Base-by-base conservation (phyloP, 2,329 filamentous ascomycete genomes). In the Stagonosporopsis tanaceti region DNA sequence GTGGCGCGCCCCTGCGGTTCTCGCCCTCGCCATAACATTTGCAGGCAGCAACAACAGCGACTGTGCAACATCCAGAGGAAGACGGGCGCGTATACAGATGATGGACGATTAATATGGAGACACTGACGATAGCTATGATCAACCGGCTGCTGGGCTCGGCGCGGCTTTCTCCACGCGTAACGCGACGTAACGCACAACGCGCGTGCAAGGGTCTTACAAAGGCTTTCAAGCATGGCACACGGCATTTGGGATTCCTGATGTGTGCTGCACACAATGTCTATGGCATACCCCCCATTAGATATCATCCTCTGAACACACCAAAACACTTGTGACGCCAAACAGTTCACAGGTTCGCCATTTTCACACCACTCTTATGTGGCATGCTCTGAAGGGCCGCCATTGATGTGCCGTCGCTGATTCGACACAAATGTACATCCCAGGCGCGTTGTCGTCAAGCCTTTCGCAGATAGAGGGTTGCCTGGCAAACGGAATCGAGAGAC, bases 1-100 rank as follows among this genome's bases (percentile, higher is more conserved):
- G 53, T 47, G 37, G 42, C 53, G 37, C 37, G 37, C 37, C 17
- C 17, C 25, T 41, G 25, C 15, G n/a, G 17, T n/a, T 24, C 34
- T 55, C 14, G 7, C 41, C 17, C 27, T 27, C 25, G 12, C 38
- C 17, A 9, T 35, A 25, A 46, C 30, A 22, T 24, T 25, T 28
- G 46, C 48, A 35, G 2, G 39, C 39, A 25, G 20, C 38, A n/a
- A 24, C 27, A 11, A 20, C 24, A 25, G 34, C 32, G 30, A 7
- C 12, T 15, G 40, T 34, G 9, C 37, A 8, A 39, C 37, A 11
- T 5, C 20, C 5, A 4, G 17, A 20, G 14, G 17, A 39, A 39
- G 4, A 39, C 20, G 11, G 7, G 9, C 17, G 37, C n/a, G 22
- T 2, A 11, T 22, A 30, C 27, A 15, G 7, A 14, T n/a, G 15